phyloP scores from a whole-genome alignment of 108 stramenopile genomes.

The Fragilaria crotonensis region DNA sequence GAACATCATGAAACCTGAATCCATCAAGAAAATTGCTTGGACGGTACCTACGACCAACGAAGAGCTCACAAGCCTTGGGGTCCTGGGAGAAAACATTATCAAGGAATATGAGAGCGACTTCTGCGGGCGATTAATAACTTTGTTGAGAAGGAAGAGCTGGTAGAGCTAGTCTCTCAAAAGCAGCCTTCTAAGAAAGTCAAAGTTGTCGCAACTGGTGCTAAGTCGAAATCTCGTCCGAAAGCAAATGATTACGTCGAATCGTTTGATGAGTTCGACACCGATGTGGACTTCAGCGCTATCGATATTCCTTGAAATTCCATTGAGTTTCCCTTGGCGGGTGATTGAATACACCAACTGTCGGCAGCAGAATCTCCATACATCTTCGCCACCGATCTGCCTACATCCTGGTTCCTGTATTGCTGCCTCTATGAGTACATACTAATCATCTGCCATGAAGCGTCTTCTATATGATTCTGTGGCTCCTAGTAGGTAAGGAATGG shows the following conservation, averaged over 20 bases:
- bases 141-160: slow-evolving; percentile 48
- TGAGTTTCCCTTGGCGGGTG: not conserved
- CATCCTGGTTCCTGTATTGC: not conserved
- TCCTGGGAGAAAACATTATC: slow-evolving; percentile 59
- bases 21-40: slow-evolving; percentile 55
- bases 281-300: slow-evolving; percentile 35
- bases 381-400: not conserved
- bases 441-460: not conserved
- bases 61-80: slow-evolving; percentile 54
- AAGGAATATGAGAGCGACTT: slow-evolving; percentile 73
- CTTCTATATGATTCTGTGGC: not conserved
- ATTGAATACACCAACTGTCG: not conserved
- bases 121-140: slow-evolving; percentile 54
- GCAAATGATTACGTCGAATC: too few species aligned
- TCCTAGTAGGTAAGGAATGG: not conserved
- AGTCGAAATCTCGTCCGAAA: not conserved
- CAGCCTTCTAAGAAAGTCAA: slow-evolving; percentile 10
- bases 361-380: not conserved
- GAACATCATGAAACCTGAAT: slow-evolving; percentile 67
- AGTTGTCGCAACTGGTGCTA: not conserved
- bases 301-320: slow-evolving; percentile 13
- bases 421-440: not conserved
- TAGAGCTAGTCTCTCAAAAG: slow-evolving; percentile 27
- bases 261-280: slow-evolving; percentile 37
- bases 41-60: slow-evolving; percentile 61